These are phyloP conservation scores for Leptodontidium sp. DNA, from an alignment of 2,329 filamentous ascomycete genomes.

Conservation along the genomic window DNA sequence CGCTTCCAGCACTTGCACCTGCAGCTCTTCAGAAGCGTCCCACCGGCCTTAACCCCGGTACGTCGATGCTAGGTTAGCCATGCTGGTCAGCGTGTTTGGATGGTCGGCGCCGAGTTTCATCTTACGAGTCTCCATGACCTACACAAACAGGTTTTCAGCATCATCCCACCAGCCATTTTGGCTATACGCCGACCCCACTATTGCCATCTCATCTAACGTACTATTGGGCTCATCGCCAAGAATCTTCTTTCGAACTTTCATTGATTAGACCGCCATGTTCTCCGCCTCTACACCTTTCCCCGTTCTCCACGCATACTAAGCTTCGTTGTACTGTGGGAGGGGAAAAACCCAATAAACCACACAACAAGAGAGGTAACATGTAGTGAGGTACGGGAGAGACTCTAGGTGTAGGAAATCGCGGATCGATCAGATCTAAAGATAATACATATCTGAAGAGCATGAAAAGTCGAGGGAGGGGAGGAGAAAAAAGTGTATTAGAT, in stretches of 20 bases:
- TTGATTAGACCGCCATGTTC: slow-evolving; percentile 19
- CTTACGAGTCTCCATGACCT: slow-evolving; percentile 9
- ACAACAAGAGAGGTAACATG: too few relatives aligned
- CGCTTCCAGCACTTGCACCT: slow-evolving; percentile 18
- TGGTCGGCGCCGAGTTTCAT: slow-evolving; percentile 2
- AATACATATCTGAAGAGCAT: too few relatives aligned
- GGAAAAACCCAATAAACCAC: too few relatives aligned
- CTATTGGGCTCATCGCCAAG: too few relatives aligned
- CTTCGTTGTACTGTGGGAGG: too few relatives aligned
- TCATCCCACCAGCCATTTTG: not conserved
- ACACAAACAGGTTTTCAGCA: not conserved
- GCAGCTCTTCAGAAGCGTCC: slow-evolving; percentile 11
- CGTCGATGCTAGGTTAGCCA: slow-evolving; percentile 15
- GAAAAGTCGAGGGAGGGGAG: too few relatives aligned
- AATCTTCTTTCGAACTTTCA: too few relatives aligned
- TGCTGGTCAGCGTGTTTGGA: not conserved
- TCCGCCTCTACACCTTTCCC: slow-evolving; percentile 32
- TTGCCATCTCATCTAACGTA: slow-evolving; percentile 11
- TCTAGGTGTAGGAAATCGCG: too few relatives aligned
- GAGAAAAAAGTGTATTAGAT: too few relatives aligned
- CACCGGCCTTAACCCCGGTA: slow-evolving; percentile 11
- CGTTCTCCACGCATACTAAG: slow-evolving; percentile 34
- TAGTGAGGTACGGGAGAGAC: too few relatives aligned
- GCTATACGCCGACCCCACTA: not conserved
- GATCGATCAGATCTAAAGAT: too few relatives aligned